Conservation (phyloP, 805 yeast genomes). For the Wickerhamiella kazuoi region DNA sequence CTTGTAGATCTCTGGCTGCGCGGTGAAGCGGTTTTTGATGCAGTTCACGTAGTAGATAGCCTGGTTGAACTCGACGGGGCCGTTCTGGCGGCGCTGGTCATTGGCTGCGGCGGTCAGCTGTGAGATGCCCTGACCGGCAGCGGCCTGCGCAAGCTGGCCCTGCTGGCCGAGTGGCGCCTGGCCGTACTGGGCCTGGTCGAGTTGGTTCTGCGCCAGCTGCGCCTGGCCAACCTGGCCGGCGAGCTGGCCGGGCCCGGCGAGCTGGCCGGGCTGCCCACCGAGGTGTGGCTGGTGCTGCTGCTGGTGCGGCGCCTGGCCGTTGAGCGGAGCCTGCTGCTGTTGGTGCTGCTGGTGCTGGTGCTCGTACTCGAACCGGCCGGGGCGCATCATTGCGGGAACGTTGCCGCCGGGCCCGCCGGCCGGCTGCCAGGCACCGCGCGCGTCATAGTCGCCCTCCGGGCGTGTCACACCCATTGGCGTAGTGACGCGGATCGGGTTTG, state of each 20-base stretch:
- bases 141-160: slow-evolving; percentile 1
- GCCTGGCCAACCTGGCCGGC: slow-evolving; percentile 12
- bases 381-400: not conserved
- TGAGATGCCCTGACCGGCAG: slow-evolving; percentile 16
- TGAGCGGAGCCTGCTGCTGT: not conserved
- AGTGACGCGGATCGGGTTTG: slow-evolving; percentile 81
- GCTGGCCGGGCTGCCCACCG: slow-evolving; percentile 16
- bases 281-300: slow-evolving; percentile 4
- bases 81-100: slow-evolving; percentile 21
- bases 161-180: not conserved
- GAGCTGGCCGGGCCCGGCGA: slow-evolving; percentile 16
- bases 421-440: slow-evolving; percentile 6
- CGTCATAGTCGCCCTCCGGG: slow-evolving; percentile 31
- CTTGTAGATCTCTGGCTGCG: slow-evolving; percentile 91
- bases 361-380: slow-evolving; percentile 1
- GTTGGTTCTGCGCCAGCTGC: slow-evolving; percentile 4
- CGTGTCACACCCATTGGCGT: slow-evolving; percentile 86
- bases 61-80: slow-evolving; percentile 88
- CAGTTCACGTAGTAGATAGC: slow-evolving; percentile 93
- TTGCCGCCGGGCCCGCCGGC: not conserved
- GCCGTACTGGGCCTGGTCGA: not conserved
- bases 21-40: slow-evolving; percentile 81
- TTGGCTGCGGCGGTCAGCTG: slow-evolving; percentile 25
- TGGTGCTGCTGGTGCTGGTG: not conserved
- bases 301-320: not conserved